Base-by-base conservation (phyloP, 83 land plant genomes). In the Diphasiastrum complanatum region DNA sequence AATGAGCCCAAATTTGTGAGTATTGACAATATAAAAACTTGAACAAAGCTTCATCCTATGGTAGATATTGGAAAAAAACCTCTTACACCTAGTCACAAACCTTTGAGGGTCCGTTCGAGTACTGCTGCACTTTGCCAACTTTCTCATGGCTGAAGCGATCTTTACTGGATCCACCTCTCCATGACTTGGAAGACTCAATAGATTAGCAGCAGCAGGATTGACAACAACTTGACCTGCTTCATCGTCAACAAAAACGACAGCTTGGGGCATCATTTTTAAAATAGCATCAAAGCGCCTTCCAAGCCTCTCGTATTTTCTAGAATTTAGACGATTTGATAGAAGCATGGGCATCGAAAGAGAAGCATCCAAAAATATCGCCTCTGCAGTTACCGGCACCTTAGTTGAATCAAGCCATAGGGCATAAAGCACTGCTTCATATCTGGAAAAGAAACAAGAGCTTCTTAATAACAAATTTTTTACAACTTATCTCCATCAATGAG, bases 61-160 rank as follows among this genome's bases (percentile, higher is more conserved):
- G n/a, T n/a, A n/a, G n/a, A n/a, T n/a, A n/a, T n/a, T n/a, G n/a
- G n/a, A n/a, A n/a, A n/a, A n/a, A n/a, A n/a, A n/a, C n/a, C n/a
- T n/a, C n/a, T n/a, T n/a, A n/a, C n/a, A n/a, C n/a, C n/a, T n/a
- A n/a, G n/a, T n/a, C n/a, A n/a, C n/a, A n/a, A n/a, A n/a, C n/a
- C n/a, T n/a, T n/a, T 65, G 68, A 51, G 68, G 68, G 35, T 65
- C 68, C 18, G 68, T 65, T 22, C 68, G 56, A n/a, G 45, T 52
- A 2, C 61, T 52, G 33, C 68, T 36, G 27, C 68, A 26, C 10
- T 54, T 59, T 23, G 61, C 47, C 40, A 65, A 40, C 46, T 55
- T 51, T 28, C 38, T 51, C 68, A 65, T 65, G 33, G 68, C 68
- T 1, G 40, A 29, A 1, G 68, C 68, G 14, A 65, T 46, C 26